A percentile compares a stretch with the other conserved stretches of the same genome.
Evolutionary conservation across 805 yeast genomes (phyloP).

Genomic region (Nakazawaea siamensis): DNA sequence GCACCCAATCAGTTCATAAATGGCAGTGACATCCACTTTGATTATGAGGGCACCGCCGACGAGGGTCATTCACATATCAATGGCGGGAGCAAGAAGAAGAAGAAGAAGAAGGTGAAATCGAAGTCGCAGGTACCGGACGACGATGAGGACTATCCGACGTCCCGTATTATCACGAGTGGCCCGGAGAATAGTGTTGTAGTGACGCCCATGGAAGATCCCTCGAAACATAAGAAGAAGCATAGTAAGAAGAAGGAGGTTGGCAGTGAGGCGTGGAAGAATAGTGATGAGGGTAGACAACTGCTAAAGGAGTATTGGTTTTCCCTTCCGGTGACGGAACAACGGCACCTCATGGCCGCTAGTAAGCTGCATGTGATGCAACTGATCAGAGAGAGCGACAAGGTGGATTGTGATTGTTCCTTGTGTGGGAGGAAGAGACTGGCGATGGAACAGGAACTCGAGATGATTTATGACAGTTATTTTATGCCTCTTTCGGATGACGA

Average conservation of each 20-base stretch:
- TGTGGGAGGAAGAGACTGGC: constrained; percentile 71
- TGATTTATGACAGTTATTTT: constrained; percentile 61
- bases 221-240: constrained; percentile 2
- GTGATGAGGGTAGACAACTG: constrained; percentile 42
- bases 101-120: constrained; percentile 10
- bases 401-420: constrained; percentile 59
- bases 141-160: constrained; percentile 59
- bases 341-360: constrained; percentile 54
- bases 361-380: constrained; percentile 60
- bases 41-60: constrained; percentile 13
- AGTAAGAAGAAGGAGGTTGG: not conserved
- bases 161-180: constrained; percentile 62
- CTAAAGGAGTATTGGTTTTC: constrained; percentile 59
- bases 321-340: constrained; percentile 51
- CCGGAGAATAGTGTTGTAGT: constrained; percentile 67
- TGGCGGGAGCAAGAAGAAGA: constrained; percentile 13
- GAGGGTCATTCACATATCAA: not conserved
- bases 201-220: constrained; percentile 32
- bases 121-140: constrained; percentile 47
- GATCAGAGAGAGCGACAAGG: constrained; percentile 51
- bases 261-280: constrained; percentile 34
- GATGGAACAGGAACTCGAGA: constrained; percentile 70
- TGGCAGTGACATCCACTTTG: constrained; percentile 23
- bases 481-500: not conserved
- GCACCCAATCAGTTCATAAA: constrained; percentile 15